phyloP scores from a whole-genome alignment of 2,329 filamentous ascomycete genomes.

The Graphilbum sp. region DNA sequence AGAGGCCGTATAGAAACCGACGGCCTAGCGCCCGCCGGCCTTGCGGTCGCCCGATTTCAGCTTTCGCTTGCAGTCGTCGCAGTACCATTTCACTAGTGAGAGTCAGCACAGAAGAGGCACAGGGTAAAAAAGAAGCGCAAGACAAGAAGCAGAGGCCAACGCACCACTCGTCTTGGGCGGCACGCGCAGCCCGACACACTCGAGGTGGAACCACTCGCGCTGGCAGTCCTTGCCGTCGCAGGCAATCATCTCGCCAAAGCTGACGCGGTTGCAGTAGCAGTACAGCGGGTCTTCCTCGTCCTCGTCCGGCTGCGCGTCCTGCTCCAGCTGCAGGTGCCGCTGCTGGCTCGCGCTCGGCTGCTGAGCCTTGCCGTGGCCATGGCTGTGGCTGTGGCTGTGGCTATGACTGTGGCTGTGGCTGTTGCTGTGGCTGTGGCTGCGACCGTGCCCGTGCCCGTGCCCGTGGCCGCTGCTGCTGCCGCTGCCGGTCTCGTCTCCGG shows the following conservation, averaged over 20 bases:
- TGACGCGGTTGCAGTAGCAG: slow-evolving; percentile 66
- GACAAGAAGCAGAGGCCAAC: too few relatives aligned
- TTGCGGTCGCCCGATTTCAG: slow-evolving; percentile 40
- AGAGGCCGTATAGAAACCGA: background rate
- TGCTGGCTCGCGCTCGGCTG: slow-evolving; percentile 2
- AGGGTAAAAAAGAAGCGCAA: background rate
- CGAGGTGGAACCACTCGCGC: slow-evolving; percentile 71
- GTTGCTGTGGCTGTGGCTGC: background rate
- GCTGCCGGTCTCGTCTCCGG: background rate
- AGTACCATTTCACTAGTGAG: slow-evolving; percentile 59
- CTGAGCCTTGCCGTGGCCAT: background rate
- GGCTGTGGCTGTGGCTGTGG: background rate
- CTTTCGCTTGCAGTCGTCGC: slow-evolving; percentile 58
- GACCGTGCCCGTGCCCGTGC: background rate
- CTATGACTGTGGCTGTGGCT: background rate
- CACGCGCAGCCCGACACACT: slow-evolving; percentile 63
- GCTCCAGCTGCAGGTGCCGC: slow-evolving; percentile 5
- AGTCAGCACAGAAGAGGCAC: slow-evolving; percentile 3
- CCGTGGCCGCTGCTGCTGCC: background rate
- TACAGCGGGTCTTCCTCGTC: slow-evolving; percentile 57
- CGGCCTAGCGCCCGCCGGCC: slow-evolving; percentile 7
- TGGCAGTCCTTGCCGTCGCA: slow-evolving; percentile 60
- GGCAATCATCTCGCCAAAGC: slow-evolving; percentile 73
- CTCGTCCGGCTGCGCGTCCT: slow-evolving; percentile 31
- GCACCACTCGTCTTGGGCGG: slow-evolving; percentile 62